phyloP scores from a whole-genome alignment of 2,329 filamentous ascomycete species.

The Pyricularia grisea region DNA sequence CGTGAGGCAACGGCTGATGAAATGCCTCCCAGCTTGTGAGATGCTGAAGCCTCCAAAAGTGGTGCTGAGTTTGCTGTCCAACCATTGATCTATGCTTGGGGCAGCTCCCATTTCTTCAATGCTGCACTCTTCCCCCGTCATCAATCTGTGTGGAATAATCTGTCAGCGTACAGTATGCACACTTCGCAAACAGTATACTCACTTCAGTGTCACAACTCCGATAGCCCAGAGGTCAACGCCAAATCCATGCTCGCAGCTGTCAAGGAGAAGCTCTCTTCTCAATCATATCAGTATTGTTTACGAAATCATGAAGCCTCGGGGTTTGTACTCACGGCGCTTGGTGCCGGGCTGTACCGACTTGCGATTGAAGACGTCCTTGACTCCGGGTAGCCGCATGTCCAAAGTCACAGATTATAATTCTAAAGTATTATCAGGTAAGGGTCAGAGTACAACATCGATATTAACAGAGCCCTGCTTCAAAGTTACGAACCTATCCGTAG shows the following conservation, averaged over 20 bases:
- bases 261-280: conserved; percentile 29
- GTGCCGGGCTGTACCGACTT: conserved; percentile 35
- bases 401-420: conserved; percentile 43
- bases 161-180: not conserved
- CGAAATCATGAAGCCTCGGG: not conserved
- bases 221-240: conserved; percentile 44
- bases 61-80: not conserved
- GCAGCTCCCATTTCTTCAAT: not conserved
- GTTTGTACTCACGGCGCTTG: conserved; percentile 37
- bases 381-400: conserved; percentile 34
- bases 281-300: not conserved
- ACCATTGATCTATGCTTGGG: not conserved
- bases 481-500: not conserved
- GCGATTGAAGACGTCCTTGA: conserved; percentile 30
- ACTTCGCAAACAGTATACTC: conserved; percentile 2
- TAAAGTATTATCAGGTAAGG: conserved; percentile 15
- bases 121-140: not conserved
- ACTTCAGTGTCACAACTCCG: conserved; percentile 32
- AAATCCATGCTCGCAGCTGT: conserved; percentile 19
- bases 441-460: not conserved
- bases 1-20: not conserved
- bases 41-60: not conserved
- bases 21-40: not conserved
- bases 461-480: too few relatives aligned
- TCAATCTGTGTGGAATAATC: not conserved